Conservation (phyloP, 495 filamentous ascomycete genomes). For the Staphylotrichum longicolle region DNA sequence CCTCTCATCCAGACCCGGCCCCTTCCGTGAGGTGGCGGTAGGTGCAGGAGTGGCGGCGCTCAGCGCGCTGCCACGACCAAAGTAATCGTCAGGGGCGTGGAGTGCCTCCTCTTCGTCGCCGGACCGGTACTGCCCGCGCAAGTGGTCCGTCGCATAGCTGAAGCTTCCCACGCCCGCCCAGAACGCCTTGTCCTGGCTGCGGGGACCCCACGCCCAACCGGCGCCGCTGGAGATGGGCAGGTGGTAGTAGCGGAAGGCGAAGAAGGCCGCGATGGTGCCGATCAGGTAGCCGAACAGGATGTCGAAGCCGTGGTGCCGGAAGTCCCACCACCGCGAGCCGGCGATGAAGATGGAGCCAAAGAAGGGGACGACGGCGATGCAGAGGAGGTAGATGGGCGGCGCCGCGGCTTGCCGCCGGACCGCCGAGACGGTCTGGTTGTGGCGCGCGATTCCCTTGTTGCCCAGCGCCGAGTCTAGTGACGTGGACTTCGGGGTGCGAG, state of each 20-base stretch:
- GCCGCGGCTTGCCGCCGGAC: conserved; percentile 64
- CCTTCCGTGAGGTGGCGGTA: conserved; percentile 19
- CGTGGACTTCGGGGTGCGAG: conserved; percentile 21
- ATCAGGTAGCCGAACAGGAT: conserved; percentile 75
- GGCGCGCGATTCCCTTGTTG: conserved; percentile 42
- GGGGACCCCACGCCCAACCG: conserved; percentile 57
- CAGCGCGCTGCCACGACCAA: conserved; percentile 22
- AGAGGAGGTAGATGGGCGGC: conserved; percentile 64
- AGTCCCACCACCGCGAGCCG: conserved; percentile 70
- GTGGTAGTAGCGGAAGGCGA: conserved; percentile 58
- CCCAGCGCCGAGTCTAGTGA: conserved; percentile 28
- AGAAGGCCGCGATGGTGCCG: conserved; percentile 50
- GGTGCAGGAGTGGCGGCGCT: conserved; percentile 6
- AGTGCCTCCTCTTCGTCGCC: conserved; percentile 41
- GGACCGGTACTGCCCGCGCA: conserved; percentile 34
- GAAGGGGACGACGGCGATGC: conserved; percentile 63
- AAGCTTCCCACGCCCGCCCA: conserved; percentile 61
- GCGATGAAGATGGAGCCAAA: conserved; percentile 56
- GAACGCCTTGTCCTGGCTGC: conserved; percentile 53
- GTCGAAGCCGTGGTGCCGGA: conserved; percentile 85
- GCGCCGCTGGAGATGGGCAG: conserved; percentile 62
- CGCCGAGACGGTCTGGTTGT: conserved; percentile 46
- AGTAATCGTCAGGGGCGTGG: conserved; percentile 5
- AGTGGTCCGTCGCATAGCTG: conserved; percentile 45
- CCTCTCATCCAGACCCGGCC: conserved; percentile 7